A percentile compares a stretch with the other conserved stretches of the same genome.
Evolutionary conservation across 1,139 yeast genomes (phyloP).

Genomic region (Maudiozyma humilis): DNA sequence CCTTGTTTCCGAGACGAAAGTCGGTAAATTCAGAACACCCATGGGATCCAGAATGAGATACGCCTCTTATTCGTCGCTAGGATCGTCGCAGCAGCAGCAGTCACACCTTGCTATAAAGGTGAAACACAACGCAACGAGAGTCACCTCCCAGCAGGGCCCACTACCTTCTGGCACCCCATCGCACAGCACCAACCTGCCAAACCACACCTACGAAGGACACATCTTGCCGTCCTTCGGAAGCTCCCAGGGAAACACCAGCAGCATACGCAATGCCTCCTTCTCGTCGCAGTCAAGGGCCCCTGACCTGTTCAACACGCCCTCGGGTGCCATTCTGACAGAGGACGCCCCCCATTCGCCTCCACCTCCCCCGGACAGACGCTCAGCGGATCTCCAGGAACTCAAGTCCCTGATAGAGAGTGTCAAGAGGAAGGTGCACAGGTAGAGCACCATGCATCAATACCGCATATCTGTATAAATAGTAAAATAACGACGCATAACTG

Average conservation of each 20-base stretch:
- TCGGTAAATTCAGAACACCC: conserved; percentile 26
- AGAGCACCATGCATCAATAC: too few relatives aligned
- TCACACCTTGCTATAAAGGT: conserved; percentile 26
- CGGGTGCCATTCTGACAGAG: conserved; percentile 9
- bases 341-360: conserved; percentile 1
- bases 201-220: conserved; percentile 7
- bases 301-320: conserved; percentile 18
- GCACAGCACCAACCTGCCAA: conserved; percentile 20
- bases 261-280: conserved; percentile 3
- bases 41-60: conserved; percentile 12
- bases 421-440: conserved; percentile 17
- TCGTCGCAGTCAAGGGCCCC: conserved; percentile 7
- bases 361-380: conserved; percentile 6
- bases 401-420: conserved; percentile 27
- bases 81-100: conserved; percentile 20
- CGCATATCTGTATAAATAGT: too few relatives aligned
- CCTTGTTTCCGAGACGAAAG: conserved; percentile 22
- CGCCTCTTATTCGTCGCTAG: conserved; percentile 5
- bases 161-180: conserved; percentile 23
- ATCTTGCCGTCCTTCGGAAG: conserved; percentile 7
- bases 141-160: conserved; percentile 12
- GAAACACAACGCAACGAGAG: conserved; percentile 7
- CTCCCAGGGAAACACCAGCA: conserved; percentile 4
- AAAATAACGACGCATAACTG: too few relatives aligned
- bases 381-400: conserved; percentile 19